A percentile compares a stretch with the other conserved stretches of the same genome.
Conservation (phyloP, 23 red algal species). For the Gracilaria caudata region DNA sequence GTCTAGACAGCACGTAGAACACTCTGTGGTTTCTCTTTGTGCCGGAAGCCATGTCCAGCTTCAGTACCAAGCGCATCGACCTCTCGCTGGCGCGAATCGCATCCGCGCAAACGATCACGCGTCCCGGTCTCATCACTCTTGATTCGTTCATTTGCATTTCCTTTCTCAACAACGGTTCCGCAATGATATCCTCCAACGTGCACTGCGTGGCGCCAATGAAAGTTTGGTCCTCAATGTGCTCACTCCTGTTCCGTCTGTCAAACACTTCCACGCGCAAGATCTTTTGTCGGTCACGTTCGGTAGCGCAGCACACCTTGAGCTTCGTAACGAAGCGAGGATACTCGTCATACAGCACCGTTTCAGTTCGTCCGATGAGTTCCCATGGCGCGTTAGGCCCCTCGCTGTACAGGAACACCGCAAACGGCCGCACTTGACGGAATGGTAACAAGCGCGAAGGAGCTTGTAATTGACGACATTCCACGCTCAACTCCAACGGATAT, state of each 20-base stretch:
- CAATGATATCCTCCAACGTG: slow-evolving; percentile 61
- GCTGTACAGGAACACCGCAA: slow-evolving; percentile 56
- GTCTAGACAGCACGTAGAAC: slow-evolving; percentile 67
- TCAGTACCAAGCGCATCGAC: not conserved
- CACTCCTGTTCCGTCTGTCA: slow-evolving; percentile 34
- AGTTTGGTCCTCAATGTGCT: slow-evolving; percentile 40
- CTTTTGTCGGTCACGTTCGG: slow-evolving; percentile 37
- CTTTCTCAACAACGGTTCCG: slow-evolving; percentile 49
- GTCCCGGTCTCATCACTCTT: slow-evolving; percentile 21
- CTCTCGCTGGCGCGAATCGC: slow-evolving; percentile 32
- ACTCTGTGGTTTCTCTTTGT: slow-evolving; percentile 33
- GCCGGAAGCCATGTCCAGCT: slow-evolving; percentile 46
- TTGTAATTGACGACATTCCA: slow-evolving; percentile 33
- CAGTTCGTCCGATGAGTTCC: slow-evolving; percentile 67
- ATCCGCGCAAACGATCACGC: slow-evolving; percentile 36
- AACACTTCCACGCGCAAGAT: slow-evolving; percentile 51
- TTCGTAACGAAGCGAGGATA: slow-evolving; percentile 63
- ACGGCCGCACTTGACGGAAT: slow-evolving; percentile 26
- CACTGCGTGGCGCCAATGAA: slow-evolving; percentile 56
- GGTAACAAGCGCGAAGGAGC: slow-evolving; percentile 26
- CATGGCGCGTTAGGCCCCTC: slow-evolving; percentile 34
- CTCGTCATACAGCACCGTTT: slow-evolving; percentile 65
- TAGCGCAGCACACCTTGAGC: slow-evolving; percentile 73
- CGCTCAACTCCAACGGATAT: slow-evolving; percentile 55
- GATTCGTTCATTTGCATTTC: slow-evolving; percentile 17